These are phyloP conservation scores for Saccharomyces kudriavzevii DNA, from an alignment of 805 yeast species.

Conservation along the genomic window DNA sequence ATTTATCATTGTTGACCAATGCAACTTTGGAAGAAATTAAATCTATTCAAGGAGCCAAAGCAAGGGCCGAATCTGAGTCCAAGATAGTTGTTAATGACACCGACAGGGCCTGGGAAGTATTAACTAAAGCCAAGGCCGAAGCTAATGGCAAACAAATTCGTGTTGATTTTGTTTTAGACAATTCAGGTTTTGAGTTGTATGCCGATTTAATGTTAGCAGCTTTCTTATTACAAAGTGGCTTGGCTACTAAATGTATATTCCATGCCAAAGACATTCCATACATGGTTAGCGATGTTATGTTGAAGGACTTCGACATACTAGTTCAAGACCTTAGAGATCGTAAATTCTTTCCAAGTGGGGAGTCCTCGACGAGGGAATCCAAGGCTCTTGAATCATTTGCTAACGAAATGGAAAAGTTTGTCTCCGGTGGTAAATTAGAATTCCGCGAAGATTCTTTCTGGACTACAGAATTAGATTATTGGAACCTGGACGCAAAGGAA, in stretches of 20 bases:
- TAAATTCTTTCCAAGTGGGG: slow-evolving; percentile 38
- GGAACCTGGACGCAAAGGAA: slow-evolving; percentile 53
- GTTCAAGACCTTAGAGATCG: slow-evolving; percentile 48
- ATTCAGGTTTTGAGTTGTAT: slow-evolving; percentile 90
- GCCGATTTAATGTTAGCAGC: slow-evolving; percentile 68
- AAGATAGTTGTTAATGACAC: slow-evolving; percentile 74
- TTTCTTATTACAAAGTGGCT: slow-evolving; percentile 61
- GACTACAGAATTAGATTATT: slow-evolving; percentile 73
- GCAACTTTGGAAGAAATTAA: slow-evolving; percentile 86
- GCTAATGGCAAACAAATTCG: slow-evolving; percentile 32
- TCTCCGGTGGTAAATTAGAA: slow-evolving; percentile 39
- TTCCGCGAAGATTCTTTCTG: slow-evolving; percentile 67
- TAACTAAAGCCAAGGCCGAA: slow-evolving; percentile 22
- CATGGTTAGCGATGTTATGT: slow-evolving; percentile 95
- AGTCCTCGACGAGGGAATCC: slow-evolving; percentile 18
- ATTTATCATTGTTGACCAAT: slow-evolving; percentile 78
- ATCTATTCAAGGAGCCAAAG: slow-evolving; percentile 83
- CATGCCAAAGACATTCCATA: slow-evolving; percentile 92
- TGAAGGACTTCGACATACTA: slow-evolving; percentile 62
- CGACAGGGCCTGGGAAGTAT: slow-evolving; percentile 52
- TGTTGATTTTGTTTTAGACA: slow-evolving; percentile 81
- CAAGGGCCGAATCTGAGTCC: slow-evolving; percentile 71
- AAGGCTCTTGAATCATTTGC: slow-evolving; percentile 43
- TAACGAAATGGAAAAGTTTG: slow-evolving; percentile 37
- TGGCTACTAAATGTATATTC: slow-evolving; percentile 56